phyloP scores from a whole-genome alignment of 1,139 yeast genomes.

The Hansenula lynferdii region DNA sequence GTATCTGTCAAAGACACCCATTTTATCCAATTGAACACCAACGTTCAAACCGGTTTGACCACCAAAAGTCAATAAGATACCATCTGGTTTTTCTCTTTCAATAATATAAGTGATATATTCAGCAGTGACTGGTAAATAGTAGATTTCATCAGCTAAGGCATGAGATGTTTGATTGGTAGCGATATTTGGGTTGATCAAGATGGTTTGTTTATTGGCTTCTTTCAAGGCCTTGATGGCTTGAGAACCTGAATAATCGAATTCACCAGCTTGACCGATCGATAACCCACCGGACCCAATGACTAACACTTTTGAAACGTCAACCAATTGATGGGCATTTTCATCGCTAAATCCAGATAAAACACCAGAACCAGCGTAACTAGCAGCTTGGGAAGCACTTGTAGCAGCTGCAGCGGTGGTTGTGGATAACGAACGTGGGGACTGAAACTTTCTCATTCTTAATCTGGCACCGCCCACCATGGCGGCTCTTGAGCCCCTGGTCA shows the following conservation, averaged over 20 bases:
- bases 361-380: constrained; percentile 52
- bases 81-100: constrained; percentile 95
- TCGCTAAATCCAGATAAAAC: constrained; percentile 42
- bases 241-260: constrained; percentile 96
- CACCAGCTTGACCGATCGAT: constrained; percentile 99
- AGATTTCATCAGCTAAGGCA: constrained; percentile 90
- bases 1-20: constrained; percentile 89
- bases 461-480: constrained; percentile 12
- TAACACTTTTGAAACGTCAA: constrained; percentile 83
- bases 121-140: constrained; percentile 93
- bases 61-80: constrained; percentile 91
- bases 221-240: constrained; percentile 95
- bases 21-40: constrained; percentile 88
- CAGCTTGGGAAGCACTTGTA: constrained; percentile 23
- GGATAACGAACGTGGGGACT: constrained; percentile 12
- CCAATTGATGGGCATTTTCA: constrained; percentile 41
- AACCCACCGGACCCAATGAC: constrained; percentile 98
- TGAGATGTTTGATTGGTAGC: constrained; percentile 98
- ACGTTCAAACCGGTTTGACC: constrained; percentile 98
- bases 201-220: constrained; percentile 82
- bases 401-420: constrained; percentile 15
- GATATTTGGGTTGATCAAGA: constrained; percentile 92
- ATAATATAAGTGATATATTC: constrained; percentile 92
- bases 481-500: constrained; percentile 11
- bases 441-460: constrained; percentile 6